Evolutionary conservation across 2,329 filamentous ascomycete species (phyloP).

Genomic region (Colletotrichum caudatum): DNA sequence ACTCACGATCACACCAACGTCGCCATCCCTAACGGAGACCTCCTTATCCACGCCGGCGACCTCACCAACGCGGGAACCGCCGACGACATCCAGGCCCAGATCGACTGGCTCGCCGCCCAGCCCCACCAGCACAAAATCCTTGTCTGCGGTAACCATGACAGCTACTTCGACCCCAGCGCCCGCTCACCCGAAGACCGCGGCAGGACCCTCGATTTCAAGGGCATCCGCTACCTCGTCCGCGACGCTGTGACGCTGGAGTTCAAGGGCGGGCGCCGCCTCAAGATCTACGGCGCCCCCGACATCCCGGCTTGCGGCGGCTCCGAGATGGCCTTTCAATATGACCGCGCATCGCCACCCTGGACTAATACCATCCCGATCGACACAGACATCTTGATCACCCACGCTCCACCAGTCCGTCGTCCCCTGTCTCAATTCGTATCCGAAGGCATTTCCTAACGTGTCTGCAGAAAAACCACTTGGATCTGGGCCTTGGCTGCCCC

Average conservation of each 20-base stretch:
- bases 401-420: slow-evolving; percentile 74
- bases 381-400: slow-evolving; percentile 84
- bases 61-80: slow-evolving; percentile 79
- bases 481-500: slow-evolving; percentile 77
- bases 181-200: slow-evolving; percentile 67
- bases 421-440: background rate
- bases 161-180: slow-evolving; percentile 79
- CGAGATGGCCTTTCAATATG: slow-evolving; percentile 84
- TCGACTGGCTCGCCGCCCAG: slow-evolving; percentile 83
- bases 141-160: slow-evolving; percentile 90
- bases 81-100: slow-evolving; percentile 80
- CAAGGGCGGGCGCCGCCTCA: slow-evolving; percentile 68
- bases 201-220: slow-evolving; percentile 72
- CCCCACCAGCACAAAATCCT: slow-evolving; percentile 85
- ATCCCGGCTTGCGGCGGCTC: slow-evolving; percentile 80
- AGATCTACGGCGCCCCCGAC: slow-evolving; percentile 84
- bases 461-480: slow-evolving; percentile 72
- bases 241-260: slow-evolving; percentile 73
- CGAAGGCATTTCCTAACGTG: slow-evolving; percentile 16
- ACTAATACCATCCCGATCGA: slow-evolving; percentile 75
- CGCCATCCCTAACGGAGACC: slow-evolving; percentile 79
- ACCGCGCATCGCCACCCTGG: slow-evolving; percentile 76
- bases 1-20: slow-evolving; percentile 77
- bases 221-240: slow-evolving; percentile 82
- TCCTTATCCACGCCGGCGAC: slow-evolving; percentile 92